phyloP scores from a whole-genome alignment of 2,329 filamentous ascomycete species.

The Hypoxylon sp. region DNA sequence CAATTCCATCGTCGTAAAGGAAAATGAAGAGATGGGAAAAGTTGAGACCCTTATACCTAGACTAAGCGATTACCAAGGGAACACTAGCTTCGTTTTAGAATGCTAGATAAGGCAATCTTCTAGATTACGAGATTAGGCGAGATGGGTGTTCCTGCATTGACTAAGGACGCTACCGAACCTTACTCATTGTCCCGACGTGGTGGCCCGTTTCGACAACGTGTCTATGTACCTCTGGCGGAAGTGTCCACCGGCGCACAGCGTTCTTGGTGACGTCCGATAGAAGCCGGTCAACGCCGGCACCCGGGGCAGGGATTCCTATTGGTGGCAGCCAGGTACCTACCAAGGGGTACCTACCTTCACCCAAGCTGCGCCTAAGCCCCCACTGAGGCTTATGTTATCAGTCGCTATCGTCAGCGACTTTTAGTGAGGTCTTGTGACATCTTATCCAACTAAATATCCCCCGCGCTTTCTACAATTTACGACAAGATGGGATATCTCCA shows the following conservation, averaged over 20 bases:
- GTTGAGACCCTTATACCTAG: constrained; percentile 6
- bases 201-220: constrained; percentile 20
- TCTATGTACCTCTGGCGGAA: constrained; percentile 32
- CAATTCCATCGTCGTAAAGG: constrained; percentile 1
- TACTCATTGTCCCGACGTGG: constrained; percentile 23
- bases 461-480: too few species aligned
- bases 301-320: constrained; percentile 39
- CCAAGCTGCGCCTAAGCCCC: neutral
- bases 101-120: constrained; percentile 40
- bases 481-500: too few species aligned
- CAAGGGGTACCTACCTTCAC: neutral
- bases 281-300: constrained; percentile 49
- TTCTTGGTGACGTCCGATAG: constrained; percentile 41
- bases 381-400: constrained; percentile 20
- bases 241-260: constrained; percentile 44
- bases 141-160: constrained; percentile 36
- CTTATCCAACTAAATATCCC: neutral
- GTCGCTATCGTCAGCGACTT: constrained; percentile 2
- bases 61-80: constrained; percentile 23
- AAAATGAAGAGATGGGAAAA: constrained; percentile 5
- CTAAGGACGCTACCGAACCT: constrained; percentile 10
- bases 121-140: constrained; percentile 42
- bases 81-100: constrained; percentile 25
- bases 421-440: neutral
- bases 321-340: constrained; percentile 16